Conservation (phyloP, 768 basidiomycete species). For the Naematelia aurantialba region DNA sequence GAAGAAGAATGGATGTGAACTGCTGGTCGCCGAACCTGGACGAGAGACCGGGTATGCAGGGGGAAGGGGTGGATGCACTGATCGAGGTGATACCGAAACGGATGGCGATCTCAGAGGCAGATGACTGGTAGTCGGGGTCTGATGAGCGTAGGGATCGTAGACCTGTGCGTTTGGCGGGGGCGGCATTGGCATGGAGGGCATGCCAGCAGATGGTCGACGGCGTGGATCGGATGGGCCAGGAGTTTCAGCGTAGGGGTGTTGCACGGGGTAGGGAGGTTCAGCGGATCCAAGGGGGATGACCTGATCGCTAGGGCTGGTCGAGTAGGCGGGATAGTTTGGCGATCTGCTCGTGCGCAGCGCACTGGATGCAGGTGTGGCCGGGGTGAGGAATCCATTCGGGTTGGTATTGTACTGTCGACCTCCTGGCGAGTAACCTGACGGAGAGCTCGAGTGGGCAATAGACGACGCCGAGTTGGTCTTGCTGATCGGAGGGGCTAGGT, state of each 20-base stretch:
- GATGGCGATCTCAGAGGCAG: conserved; percentile 36
- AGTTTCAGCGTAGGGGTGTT: not conserved
- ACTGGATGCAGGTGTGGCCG: conserved; percentile 21
- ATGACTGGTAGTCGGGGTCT: conserved; percentile 18
- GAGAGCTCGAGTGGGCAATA: conserved; percentile 19
- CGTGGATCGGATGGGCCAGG: conserved; percentile 13
- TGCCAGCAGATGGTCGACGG: not conserved
- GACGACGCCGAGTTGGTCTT: conserved; percentile 35
- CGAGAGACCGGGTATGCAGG: conserved; percentile 10
- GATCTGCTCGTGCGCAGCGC: conserved; percentile 24
- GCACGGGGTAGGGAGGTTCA: not conserved
- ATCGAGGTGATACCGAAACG: conserved; percentile 39
- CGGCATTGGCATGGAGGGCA: conserved; percentile 23
- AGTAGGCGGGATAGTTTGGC: conserved; percentile 12
- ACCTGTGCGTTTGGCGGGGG: conserved; percentile 30
- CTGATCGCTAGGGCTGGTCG: conserved; percentile 10
- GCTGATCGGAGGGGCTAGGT: conserved; percentile 13
- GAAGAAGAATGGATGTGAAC: conserved; percentile 16
- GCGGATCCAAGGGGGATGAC: not conserved
- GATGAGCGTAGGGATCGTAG: conserved; percentile 17
- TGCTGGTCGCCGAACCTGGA: conserved; percentile 27
- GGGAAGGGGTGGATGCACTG: conserved; percentile 14
- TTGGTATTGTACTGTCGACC: conserved; percentile 16
- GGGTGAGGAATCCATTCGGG: conserved; percentile 31
- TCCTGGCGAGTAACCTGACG: conserved; percentile 16